Conservation (phyloP, 2,329 filamentous ascomycete species). For the Colletotrichum godetiae region DNA sequence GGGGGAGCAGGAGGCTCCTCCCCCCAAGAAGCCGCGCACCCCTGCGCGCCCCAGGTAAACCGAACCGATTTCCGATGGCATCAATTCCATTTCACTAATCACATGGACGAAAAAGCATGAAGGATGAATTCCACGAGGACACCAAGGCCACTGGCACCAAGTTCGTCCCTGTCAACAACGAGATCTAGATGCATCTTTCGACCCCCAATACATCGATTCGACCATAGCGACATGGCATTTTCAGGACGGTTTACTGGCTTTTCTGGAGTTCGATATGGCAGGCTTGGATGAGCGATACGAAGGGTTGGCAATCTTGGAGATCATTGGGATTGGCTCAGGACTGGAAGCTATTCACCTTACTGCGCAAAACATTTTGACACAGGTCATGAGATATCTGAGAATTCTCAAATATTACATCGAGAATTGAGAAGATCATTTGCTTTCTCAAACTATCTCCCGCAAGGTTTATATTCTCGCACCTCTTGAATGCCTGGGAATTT, state of each 20-base stretch:
- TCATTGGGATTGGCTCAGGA: background rate
- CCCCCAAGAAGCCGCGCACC: conserved; percentile 36
- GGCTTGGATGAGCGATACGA: background rate
- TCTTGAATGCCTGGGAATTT: no score
- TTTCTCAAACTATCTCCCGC: background rate
- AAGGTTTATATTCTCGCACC: no score
- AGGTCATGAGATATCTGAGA: background rate
- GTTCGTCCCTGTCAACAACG: conserved; percentile 12
- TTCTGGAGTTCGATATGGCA: background rate
- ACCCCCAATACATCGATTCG: background rate
- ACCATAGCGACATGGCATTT: background rate
- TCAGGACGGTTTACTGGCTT: background rate
- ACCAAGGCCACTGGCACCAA: background rate
- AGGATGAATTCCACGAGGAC: background rate
- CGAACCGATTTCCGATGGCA: no score
- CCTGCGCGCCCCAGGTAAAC: conserved; percentile 14
- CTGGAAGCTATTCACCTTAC: background rate
- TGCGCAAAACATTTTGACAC: background rate
- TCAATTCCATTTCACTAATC: background rate
- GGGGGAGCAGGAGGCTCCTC: conserved; percentile 38
- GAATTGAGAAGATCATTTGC: background rate
- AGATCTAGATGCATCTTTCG: conserved; percentile 15
- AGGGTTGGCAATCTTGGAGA: background rate
- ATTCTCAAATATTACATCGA: background rate
- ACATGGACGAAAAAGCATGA: background rate